phyloP scores from a whole-genome alignment of 2,329 filamentous ascomycete genomes.

The Neofusicoccum sp. region DNA sequence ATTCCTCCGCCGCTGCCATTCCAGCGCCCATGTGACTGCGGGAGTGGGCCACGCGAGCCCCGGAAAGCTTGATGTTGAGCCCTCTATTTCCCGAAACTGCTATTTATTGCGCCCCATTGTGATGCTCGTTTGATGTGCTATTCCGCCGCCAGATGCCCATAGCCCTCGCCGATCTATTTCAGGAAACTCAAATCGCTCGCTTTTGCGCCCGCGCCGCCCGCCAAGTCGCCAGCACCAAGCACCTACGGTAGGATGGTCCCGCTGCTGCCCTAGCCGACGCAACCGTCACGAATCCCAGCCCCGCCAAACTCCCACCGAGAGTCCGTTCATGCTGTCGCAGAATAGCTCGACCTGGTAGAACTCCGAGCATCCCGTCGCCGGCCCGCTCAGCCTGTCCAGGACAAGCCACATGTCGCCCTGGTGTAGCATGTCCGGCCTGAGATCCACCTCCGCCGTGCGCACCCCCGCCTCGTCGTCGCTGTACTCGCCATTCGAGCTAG shows the following conservation, averaged over 20 bases:
- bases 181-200: constrained; percentile 2
- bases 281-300: constrained; percentile 42
- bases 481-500: constrained; percentile 74
- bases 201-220: not conserved
- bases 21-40: not conserved
- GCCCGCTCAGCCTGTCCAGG: constrained; percentile 74
- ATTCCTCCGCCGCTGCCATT: not conserved
- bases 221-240: constrained; percentile 1
- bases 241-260: not conserved
- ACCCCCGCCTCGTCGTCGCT: constrained; percentile 67
- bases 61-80: constrained; percentile 5
- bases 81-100: not conserved
- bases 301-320: constrained; percentile 50
- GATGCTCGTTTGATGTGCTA: constrained; percentile 3
- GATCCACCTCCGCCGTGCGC: constrained; percentile 72
- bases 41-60: not conserved
- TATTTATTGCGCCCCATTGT: constrained; percentile 6
- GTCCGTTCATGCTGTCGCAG: constrained; percentile 47
- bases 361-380: constrained; percentile 49
- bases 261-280: constrained; percentile 2
- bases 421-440: constrained; percentile 62
- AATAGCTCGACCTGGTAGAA: constrained; percentile 55
- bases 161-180: constrained; percentile 3
- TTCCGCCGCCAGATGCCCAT: not conserved
- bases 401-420: constrained; percentile 74